phyloP scores from a whole-genome alignment of 2,329 filamentous ascomycete species.

The Aspergillus ochraceus region DNA sequence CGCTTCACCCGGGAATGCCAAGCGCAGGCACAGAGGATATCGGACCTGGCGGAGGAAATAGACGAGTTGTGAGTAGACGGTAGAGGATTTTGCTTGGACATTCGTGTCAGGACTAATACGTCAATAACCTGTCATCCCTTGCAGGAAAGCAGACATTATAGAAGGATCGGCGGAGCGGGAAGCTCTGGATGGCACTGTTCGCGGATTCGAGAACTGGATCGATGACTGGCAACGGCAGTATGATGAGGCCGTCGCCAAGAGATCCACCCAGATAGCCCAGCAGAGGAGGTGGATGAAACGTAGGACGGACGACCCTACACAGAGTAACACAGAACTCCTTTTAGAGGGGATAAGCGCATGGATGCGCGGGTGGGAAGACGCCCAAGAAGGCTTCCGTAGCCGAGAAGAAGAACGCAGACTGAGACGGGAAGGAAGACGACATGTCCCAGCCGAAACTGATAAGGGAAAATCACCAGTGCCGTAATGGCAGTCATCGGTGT shows the following conservation, averaged over 20 bases:
- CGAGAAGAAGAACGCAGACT: conserved; percentile 63
- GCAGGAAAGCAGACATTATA: conserved; percentile 30
- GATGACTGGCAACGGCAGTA: conserved; percentile 26
- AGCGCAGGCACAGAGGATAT: conserved; percentile 58
- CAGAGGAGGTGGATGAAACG: conserved; percentile 23
- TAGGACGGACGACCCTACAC: conserved; percentile 15
- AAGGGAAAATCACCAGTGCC: neutral
- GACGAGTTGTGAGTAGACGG: conserved; percentile 53
- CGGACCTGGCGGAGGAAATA: conserved; percentile 61
- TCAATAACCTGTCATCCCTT: neutral
- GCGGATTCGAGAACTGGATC: conserved; percentile 37
- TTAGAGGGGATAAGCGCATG: conserved; percentile 43
- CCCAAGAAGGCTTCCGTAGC: conserved; percentile 39
- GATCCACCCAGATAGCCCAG: neutral
- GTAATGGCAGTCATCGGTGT: neutral
- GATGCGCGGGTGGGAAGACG: conserved; percentile 46
- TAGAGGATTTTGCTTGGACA: neutral
- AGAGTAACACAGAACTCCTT: conserved; percentile 29
- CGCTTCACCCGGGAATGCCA: conserved; percentile 61
- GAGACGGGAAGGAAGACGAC: conserved; percentile 33
- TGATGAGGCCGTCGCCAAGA: conserved; percentile 10
- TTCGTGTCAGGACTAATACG: neutral
- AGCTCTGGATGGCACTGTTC: conserved; percentile 36
- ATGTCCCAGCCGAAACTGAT: neutral
- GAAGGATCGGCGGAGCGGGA: conserved; percentile 37